A percentile compares a stretch with the other conserved stretches of the same genome.
Conservation (phyloP, 2,329 filamentous ascomycete genomes). For the Apiospora phragmitis region DNA sequence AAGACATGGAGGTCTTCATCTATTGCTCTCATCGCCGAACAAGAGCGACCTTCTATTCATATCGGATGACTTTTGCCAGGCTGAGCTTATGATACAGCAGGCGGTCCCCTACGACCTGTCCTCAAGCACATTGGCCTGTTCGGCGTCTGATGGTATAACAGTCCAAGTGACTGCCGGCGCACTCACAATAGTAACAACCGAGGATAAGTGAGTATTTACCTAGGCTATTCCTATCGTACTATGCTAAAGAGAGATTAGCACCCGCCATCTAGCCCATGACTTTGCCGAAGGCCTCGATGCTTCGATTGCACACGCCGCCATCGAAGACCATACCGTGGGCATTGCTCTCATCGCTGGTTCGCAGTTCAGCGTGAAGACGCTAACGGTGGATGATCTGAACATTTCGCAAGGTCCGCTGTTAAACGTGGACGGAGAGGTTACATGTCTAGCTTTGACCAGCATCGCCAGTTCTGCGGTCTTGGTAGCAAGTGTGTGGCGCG, state of each 20-base stretch:
- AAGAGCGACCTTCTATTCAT: constrained; percentile 50
- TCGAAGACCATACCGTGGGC: constrained; percentile 39
- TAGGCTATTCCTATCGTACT: neutral
- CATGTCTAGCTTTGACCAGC: constrained; percentile 39
- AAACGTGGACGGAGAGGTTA: constrained; percentile 47
- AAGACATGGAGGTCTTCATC: constrained; percentile 34
- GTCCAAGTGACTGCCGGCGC: constrained; percentile 56
- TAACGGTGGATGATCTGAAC: constrained; percentile 36
- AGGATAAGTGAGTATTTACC: constrained; percentile 35
- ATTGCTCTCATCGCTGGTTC: constrained; percentile 42
- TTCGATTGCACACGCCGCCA: constrained; percentile 44
- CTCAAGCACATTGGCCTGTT: constrained; percentile 51
- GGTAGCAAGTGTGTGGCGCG: constrained; percentile 25
- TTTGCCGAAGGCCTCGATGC: constrained; percentile 29
- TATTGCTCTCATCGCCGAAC: constrained; percentile 52
- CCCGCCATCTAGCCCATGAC: constrained; percentile 33
- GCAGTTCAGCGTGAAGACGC: constrained; percentile 39
- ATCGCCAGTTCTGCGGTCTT: constrained; percentile 20
- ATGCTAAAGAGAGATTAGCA: constrained; percentile 23
- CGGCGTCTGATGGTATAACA: constrained; percentile 37
- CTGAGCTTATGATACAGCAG: constrained; percentile 42
- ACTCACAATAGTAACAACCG: constrained; percentile 40
- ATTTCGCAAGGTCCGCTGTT: constrained; percentile 33
- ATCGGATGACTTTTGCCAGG: constrained; percentile 46
- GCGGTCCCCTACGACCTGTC: constrained; percentile 50